Evolutionary conservation across 2,329 filamentous ascomycete species (phyloP).

Genomic region (Sporothrix pseudoabietina): DNA sequence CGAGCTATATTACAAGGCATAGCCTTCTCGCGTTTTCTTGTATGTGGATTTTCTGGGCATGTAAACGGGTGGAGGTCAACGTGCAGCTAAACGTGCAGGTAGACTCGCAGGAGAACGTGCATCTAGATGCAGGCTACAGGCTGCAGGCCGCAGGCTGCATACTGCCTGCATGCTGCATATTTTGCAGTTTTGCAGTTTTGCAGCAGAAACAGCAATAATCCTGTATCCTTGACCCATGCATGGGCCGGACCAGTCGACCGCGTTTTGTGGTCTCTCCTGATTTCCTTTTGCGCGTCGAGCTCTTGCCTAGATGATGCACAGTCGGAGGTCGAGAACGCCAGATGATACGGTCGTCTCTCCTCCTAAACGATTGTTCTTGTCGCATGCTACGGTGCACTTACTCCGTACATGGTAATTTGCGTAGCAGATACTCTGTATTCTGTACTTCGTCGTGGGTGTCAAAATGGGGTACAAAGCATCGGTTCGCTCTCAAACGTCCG

Average conservation of each 20-base stretch:
- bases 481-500: neutral
- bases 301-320: neutral
- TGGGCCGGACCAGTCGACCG: neutral
- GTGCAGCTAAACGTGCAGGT: conserved; percentile 6
- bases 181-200: neutral
- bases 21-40: neutral
- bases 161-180: conserved; percentile 5
- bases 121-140: neutral
- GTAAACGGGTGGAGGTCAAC: neutral
- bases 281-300: neutral
- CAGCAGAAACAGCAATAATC: neutral
- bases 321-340: conserved; percentile 10
- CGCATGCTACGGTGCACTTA: conserved; percentile 9
- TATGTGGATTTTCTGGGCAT: neutral
- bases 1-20: neutral
- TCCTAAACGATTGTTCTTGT: neutral
- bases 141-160: neutral
- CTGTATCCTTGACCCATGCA: conserved; percentile 8
- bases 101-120: conserved; percentile 8
- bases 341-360: neutral
- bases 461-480: neutral
- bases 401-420: neutral
- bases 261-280: neutral
- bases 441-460: neutral
- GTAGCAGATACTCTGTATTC: neutral